Percentiles rank a stretch among this genome's conserved stretches.
phyloP scores from a whole-genome alignment of 73 alveolate species.

The Paramecium pentaurelia region DNA sequence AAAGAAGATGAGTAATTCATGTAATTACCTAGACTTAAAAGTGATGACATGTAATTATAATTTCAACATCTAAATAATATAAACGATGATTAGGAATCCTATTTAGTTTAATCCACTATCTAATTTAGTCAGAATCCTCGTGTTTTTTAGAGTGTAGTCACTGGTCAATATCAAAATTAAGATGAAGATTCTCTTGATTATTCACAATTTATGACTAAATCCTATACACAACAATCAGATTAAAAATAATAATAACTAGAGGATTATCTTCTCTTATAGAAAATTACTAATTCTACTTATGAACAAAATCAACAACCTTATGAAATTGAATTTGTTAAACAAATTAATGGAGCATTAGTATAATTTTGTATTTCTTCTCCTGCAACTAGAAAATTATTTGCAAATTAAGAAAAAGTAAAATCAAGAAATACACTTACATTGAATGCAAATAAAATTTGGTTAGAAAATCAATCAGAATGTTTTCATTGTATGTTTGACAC shows the following conservation, averaged over 20 bases:
- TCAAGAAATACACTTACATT: background rate
- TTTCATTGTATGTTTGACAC: slow-evolving; percentile 38
- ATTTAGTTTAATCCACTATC: background rate
- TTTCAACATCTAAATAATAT: background rate
- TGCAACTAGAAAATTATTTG: background rate
- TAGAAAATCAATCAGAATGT: slow-evolving; percentile 36
- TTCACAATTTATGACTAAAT: background rate
- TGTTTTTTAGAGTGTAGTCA: background rate
- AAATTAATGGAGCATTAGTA: background rate
- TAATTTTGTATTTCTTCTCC: slow-evolving; percentile 33
- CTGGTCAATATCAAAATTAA: background rate
- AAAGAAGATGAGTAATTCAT: background rate
- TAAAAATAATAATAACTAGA: background rate
- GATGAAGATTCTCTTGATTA: background rate
- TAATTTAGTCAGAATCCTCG: background rate
- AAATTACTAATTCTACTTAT: background rate
- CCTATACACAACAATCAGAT: background rate
- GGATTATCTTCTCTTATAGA: background rate
- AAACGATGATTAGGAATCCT: background rate
- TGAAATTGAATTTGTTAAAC: background rate
- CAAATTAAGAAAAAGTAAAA: background rate
- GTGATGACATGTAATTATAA: background rate
- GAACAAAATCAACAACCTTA: background rate
- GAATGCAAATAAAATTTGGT: slow-evolving; percentile 38
- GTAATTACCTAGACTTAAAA: background rate